Base-by-base conservation (phyloP, 2,329 filamentous ascomycete genomes). In the Alternaria sp. region DNA sequence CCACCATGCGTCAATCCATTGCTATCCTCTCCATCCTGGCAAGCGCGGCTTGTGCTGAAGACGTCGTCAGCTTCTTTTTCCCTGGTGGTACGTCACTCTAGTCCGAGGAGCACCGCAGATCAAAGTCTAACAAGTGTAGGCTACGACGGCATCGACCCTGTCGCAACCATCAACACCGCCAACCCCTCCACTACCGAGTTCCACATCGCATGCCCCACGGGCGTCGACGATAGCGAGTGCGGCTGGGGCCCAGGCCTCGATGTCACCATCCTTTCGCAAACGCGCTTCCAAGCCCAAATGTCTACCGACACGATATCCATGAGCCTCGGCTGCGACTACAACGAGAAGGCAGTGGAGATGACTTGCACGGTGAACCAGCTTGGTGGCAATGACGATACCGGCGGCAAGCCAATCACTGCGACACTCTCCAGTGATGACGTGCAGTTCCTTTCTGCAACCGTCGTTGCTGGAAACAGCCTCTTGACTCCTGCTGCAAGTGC, bases 301-400 rank as follows among this genome's bases (percentile, higher is more conserved):
- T 59, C 58, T 1, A 63, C 47, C 11, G 59, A 59, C 12, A 43
- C 28, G 15, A 63, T 71, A 32, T 69, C 66, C 51, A 69, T 78
- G 65, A 74, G 68, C 59, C 67, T 72, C 19, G 67, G 65, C 19
- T 77, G 75, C 63, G 71, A 73, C 36, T 68, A 72, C 57, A 69
- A 76, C 51, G 63, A 65, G 17, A 56, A 63, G 47, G 65, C 61
- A 3, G 57, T 56, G 5, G 61, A 73, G 36, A 73, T 76, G 71
- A 70, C 65, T 0, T 77, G 76, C 60, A 71, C 62, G 3, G 74
- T 72, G 5, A 59, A 65, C 19, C 68, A 73, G 53, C 61, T 66
- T 5, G 70, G 66, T 10, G 66, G 67, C 28, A 68, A 70, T 13
- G 59, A 65, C 30, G 65, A 65, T 5, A 60, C 56, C 0, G 56